phyloP scores from a whole-genome alignment of 2,329 filamentous ascomycete genomes.

The Ascochyta lentis region DNA sequence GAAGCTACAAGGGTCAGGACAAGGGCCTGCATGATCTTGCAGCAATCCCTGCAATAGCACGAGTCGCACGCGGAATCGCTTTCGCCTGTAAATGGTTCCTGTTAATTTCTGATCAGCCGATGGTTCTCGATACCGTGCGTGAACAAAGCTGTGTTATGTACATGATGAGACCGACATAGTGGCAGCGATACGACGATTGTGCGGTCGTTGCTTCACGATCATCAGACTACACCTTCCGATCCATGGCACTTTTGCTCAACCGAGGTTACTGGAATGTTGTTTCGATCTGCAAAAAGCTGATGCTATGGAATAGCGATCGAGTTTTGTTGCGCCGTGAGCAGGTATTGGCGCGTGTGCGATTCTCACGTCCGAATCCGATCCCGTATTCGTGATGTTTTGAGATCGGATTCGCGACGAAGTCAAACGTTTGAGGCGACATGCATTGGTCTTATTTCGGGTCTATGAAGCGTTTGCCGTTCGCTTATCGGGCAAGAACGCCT shows the following conservation, averaged over 20 bases:
- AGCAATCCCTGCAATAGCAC: slow-evolving; percentile 2
- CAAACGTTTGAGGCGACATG: slow-evolving; percentile 11
- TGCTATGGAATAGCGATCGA: neutral
- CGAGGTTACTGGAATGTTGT: neutral
- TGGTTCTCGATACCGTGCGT: neutral
- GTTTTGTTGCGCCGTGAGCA: neutral
- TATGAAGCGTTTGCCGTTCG: slow-evolving; percentile 11
- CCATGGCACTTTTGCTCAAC: neutral
- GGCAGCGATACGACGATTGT: neutral
- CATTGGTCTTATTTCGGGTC: slow-evolving; percentile 18
- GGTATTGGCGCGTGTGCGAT: neutral
- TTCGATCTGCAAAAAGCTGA: neutral
- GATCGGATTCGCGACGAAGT: slow-evolving; percentile 1
- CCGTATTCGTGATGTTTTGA: neutral
- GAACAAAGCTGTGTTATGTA: neutral
- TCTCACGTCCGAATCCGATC: neutral
- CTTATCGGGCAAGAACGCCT: slow-evolving; percentile 10
- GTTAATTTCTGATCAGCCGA: neutral
- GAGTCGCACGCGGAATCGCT: neutral
- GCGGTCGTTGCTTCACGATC: neutral
- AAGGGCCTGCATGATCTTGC: slow-evolving; percentile 17
- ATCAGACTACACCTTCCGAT: neutral
- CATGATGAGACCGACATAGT: neutral
- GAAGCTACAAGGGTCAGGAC: neutral
- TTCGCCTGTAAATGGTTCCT: neutral